Percentiles rank a stretch among this genome's conserved stretches.
phyloP scores from a whole-genome alignment of 75 land plant genomes.

The Selaginella moellendorffii region DNA sequence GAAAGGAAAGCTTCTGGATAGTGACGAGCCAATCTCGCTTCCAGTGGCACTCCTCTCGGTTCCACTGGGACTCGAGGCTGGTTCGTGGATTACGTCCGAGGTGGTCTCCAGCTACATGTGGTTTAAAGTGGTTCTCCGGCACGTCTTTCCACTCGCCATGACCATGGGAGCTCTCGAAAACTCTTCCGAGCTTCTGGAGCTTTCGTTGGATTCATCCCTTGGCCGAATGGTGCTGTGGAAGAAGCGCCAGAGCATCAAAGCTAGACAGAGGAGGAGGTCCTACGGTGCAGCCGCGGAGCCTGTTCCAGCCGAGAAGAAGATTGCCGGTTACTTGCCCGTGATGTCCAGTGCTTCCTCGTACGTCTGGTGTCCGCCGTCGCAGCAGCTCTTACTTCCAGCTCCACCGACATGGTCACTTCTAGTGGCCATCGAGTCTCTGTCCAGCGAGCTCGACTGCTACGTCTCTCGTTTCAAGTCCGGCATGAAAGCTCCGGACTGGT shows the following conservation, averaged over 20 bases:
- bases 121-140: neutral
- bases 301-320: neutral
- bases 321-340: neutral
- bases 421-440: no score
- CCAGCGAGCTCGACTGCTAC: neutral
- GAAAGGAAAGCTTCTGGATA: no score
- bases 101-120: neutral
- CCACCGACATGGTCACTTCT: neutral
- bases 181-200: neutral
- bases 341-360: neutral
- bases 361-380: neutral
- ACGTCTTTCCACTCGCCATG: neutral
- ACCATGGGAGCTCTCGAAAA: neutral
- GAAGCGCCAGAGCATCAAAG: neutral
- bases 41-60: neutral
- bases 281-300: neutral
- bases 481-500: conserved; percentile 6
- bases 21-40: no score
- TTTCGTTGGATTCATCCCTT: neutral
- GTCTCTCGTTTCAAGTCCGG: neutral
- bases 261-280: neutral
- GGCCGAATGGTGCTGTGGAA: neutral
- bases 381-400: neutral
- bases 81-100: no score
- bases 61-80: neutral